Evolutionary conservation across 192 early-diverging fungal genomes (phyloP).

Genomic region (Rhizophagus clarus): DNA sequence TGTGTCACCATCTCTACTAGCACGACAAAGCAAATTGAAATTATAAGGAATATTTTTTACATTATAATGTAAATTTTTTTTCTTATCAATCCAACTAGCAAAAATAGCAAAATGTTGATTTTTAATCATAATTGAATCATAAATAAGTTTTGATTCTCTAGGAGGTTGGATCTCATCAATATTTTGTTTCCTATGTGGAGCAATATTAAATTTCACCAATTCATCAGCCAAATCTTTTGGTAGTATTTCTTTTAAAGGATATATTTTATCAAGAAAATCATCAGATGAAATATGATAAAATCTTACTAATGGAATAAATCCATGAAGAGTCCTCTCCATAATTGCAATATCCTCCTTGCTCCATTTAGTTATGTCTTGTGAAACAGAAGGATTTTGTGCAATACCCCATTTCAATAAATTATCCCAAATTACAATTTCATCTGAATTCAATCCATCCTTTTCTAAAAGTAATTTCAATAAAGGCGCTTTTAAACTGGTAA

Average conservation of each 20-base stretch:
- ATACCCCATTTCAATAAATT: not conserved
- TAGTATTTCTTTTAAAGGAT: not conserved
- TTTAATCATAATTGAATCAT: slow-evolving; percentile 6
- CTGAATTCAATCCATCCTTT: not conserved
- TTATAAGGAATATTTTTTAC: no score
- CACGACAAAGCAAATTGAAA: no score
- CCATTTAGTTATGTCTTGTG: not conserved
- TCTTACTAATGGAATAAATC: no score
- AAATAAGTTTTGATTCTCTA: not conserved
- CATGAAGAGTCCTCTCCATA: not conserved
- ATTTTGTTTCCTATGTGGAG: not conserved
- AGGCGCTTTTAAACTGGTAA: not conserved
- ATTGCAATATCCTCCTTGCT: not conserved
- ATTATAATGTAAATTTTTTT: not conserved
- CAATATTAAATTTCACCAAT: not conserved
- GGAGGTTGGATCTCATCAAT: not conserved
- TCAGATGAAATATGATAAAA: not conserved
- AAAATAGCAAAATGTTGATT: not conserved
- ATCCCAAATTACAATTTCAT: not conserved
- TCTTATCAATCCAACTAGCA: not conserved
- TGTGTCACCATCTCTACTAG: no score
- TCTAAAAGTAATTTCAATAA: not conserved
- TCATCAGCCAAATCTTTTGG: not conserved
- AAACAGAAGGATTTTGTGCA: not conserved
- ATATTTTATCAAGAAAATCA: not conserved